Conservation (phyloP, 768 basidiomycete genomes). For the Leucocoprinus birnbaumii region DNA sequence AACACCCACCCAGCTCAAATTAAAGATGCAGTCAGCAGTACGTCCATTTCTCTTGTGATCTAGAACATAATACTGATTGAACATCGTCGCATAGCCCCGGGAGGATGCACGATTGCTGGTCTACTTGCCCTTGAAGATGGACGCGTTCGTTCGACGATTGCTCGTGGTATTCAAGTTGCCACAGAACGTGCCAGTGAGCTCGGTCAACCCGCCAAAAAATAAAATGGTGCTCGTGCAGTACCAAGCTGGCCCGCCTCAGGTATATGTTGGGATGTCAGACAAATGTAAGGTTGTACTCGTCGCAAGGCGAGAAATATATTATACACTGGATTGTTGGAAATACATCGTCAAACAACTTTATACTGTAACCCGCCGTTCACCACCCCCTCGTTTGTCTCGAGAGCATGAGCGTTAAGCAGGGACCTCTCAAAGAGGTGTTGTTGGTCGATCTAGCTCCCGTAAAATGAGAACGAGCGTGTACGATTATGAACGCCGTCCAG, state of each 20-base stretch:
- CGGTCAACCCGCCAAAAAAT: constrained; percentile 66
- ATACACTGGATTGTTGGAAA: no score
- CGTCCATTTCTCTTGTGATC: constrained; percentile 24
- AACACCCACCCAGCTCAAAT: constrained; percentile 94
- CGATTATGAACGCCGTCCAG: constrained; percentile 73
- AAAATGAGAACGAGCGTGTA: constrained; percentile 95
- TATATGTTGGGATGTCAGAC: no score
- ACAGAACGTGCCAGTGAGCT: constrained; percentile 86
- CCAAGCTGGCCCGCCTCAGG: no score
- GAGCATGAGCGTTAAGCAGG: constrained; percentile 23
- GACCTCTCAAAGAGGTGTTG: constrained; percentile 19
- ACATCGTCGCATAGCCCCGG: constrained; percentile 65
- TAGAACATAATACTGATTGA: background rate
- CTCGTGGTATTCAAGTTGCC: constrained; percentile 90
- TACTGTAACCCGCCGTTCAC: constrained; percentile 7
- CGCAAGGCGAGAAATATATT: no score
- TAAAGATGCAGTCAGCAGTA: constrained; percentile 97
- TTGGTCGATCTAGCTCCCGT: constrained; percentile 72
- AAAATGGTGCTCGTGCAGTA: constrained; percentile 1
- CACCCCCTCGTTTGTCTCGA: constrained; percentile 10
- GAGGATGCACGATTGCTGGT: constrained; percentile 98
- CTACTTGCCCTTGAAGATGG: constrained; percentile 94
- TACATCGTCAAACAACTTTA: no score
- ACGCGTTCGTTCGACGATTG: constrained; percentile 88
- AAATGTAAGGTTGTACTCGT: no score